Evolutionary conservation across 2,329 filamentous ascomycete genomes (phyloP), one percentile per base, ranked within the genome.

Genomic region (Aureobasidium subglaciale): DNA sequence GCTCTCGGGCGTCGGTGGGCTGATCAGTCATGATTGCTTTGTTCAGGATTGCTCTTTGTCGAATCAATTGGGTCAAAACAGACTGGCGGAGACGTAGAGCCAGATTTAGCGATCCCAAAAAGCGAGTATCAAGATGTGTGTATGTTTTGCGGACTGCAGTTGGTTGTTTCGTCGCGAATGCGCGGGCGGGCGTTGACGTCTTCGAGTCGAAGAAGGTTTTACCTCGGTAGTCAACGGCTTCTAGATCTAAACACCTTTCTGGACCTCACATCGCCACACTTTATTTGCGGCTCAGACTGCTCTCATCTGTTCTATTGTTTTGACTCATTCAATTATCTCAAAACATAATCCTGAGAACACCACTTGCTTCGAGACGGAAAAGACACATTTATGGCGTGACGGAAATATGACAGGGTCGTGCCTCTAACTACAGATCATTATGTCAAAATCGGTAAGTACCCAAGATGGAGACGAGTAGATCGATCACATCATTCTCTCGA

Each of bases 1-100:
- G 63, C 37, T 58, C 60, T 37, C 63, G 63, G 48, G 59, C 60
- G 54, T 64, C 62, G 38, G 42, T 54, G 7, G 50, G 50, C 22
- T 55, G 4, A 30, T 55, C 50, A 24, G 48, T 7, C 48, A 52
- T 52, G 25, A 16, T 41, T 11, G 11, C 48, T 41, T 40, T 40
- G 48, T 40, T 52, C 24, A 24, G 24, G n/a, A 35, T 45, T 29
- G 50, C 13, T 38, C 40, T 55, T 45, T 29, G 37, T 53, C 49
- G 49, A 6, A 13, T 34, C 24, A 5, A 24, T 20, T 40, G 22
- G 15, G 11, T 16, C 11, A 24, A 40, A 4, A 29, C 9, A 38
- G n/a, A n/a, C 3, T 10, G 20, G n/a, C 34, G 22, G 5, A 30
- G 18, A 10, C 25, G 22, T 29, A 18, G 9, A 15, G 35, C 32